A percentile compares a stretch with the other conserved stretches of the same genome.
phyloP scores from a whole-genome alignment of 2,329 filamentous ascomycete species.

The Dactylellina leptospora region DNA sequence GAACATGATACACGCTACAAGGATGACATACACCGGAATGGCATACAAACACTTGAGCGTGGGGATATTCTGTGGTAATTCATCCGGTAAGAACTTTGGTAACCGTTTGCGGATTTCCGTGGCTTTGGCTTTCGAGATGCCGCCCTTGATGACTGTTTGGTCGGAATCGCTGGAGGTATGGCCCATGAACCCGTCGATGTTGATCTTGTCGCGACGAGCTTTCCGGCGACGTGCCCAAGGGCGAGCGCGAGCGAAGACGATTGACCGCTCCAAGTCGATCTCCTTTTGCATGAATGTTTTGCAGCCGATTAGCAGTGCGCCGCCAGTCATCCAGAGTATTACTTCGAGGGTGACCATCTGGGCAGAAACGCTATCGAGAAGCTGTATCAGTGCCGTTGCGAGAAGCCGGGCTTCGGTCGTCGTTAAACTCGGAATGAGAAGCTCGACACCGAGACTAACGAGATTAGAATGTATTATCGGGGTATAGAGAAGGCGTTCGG shows the following conservation, averaged over 20 bases:
- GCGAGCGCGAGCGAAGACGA: constrained; percentile 65
- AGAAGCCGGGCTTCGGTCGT: constrained; percentile 82
- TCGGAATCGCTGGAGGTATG: constrained; percentile 59
- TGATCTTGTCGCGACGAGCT: constrained; percentile 59
- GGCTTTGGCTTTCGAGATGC: constrained; percentile 58
- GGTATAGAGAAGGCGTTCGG: constrained; percentile 54
- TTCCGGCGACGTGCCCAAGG: constrained; percentile 59
- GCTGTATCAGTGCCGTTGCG: constrained; percentile 80
- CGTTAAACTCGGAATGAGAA: constrained; percentile 56
- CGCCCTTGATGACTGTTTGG: constrained; percentile 66
- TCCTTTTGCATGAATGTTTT: constrained; percentile 81
- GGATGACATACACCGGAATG: constrained; percentile 75
- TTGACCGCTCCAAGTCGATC: constrained; percentile 81
- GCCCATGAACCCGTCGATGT: constrained; percentile 52
- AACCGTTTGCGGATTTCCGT: constrained; percentile 64
- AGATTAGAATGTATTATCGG: constrained; percentile 56
- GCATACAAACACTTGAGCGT: constrained; percentile 86
- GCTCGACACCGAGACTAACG: constrained; percentile 53
- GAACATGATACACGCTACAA: constrained; percentile 72
- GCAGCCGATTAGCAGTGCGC: constrained; percentile 77
- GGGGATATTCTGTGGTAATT: constrained; percentile 76
- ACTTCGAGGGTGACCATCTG: constrained; percentile 86
- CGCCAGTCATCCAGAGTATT: constrained; percentile 82
- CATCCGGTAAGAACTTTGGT: constrained; percentile 75
- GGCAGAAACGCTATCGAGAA: constrained; percentile 79